These are phyloP conservation scores for Trichocladium uniseriatum DNA, from an alignment of 495 filamentous ascomycete species.

Conservation along the genomic window DNA sequence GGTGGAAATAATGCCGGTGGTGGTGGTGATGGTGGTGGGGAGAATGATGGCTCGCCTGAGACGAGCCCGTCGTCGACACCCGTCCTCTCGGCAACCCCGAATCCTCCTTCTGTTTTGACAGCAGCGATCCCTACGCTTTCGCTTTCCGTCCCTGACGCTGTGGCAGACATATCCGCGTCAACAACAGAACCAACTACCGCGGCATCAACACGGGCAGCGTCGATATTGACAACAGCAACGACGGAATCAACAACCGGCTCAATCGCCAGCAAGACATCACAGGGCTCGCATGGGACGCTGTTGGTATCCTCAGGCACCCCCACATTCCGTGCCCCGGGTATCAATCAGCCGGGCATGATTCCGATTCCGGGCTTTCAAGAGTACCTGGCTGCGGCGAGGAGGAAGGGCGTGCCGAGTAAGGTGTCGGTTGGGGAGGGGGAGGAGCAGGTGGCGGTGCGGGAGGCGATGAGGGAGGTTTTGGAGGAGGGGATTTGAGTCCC, in stretches of 20 bases:
- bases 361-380: slow-evolving; percentile 45
- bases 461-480: slow-evolving; percentile 36
- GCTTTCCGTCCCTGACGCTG: slow-evolving; percentile 7
- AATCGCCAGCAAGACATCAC: too few relatives aligned
- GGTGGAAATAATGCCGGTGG: slow-evolving; percentile 5
- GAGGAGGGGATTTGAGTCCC: too few relatives aligned
- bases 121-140: slow-evolving; percentile 4
- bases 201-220: too few relatives aligned
- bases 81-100: background rate
- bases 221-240: background rate
- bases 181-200: too few relatives aligned
- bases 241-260: too few relatives aligned
- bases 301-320: too few relatives aligned
- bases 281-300: too few relatives aligned
- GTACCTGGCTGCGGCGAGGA: slow-evolving; percentile 31
- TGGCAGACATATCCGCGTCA: background rate
- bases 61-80: slow-evolving; percentile 14
- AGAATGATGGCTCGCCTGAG: slow-evolving; percentile 3
- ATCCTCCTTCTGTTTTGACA: too few relatives aligned
- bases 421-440: slow-evolving; percentile 38
- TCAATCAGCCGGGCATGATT: slow-evolving; percentile 45
- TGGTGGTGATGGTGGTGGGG: slow-evolving; percentile 36
- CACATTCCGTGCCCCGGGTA: slow-evolving; percentile 36
- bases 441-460: slow-evolving; percentile 27
- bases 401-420: slow-evolving; percentile 32